Evolutionary conservation across 1,139 yeast species (phyloP).

Genomic region (Kazachstania sp.): DNA sequence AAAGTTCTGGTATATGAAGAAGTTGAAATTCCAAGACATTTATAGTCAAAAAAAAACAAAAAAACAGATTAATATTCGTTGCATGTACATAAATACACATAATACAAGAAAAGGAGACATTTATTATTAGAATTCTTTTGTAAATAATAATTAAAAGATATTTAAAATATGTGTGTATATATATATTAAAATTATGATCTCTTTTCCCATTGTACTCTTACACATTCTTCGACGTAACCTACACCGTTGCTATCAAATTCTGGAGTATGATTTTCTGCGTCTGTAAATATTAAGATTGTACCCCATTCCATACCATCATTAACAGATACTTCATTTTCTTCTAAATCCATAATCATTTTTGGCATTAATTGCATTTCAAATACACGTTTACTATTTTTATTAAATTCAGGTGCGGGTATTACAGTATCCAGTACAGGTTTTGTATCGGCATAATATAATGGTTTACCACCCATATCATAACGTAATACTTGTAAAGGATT

Average conservation of each 20-base stretch:
- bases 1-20: constrained; percentile 66
- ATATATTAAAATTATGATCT: constrained; percentile 5
- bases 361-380: constrained; percentile 95
- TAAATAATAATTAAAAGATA: neutral
- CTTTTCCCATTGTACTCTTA: constrained; percentile 91
- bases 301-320: constrained; percentile 96
- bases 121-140: neutral
- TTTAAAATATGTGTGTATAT: constrained; percentile 7
- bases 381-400: constrained; percentile 55
- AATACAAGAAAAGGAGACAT: neutral
- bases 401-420: constrained; percentile 35
- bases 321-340: constrained; percentile 39
- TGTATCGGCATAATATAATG: constrained; percentile 57
- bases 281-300: constrained; percentile 78
- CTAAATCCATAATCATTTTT: constrained; percentile 75
- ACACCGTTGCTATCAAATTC: constrained; percentile 52
- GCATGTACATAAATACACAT: neutral
- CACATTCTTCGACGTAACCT: constrained; percentile 84
- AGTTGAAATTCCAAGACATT: constrained; percentile 55
- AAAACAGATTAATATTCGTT: constrained; percentile 4
- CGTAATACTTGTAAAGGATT: constrained; percentile 83
- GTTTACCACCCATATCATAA: constrained; percentile 67
- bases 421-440: constrained; percentile 31
- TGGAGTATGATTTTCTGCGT: constrained; percentile 62
- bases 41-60: no score